phyloP scores from a whole-genome alignment of 2,329 filamentous ascomycete genomes.

The Aureobasidium vineae region DNA sequence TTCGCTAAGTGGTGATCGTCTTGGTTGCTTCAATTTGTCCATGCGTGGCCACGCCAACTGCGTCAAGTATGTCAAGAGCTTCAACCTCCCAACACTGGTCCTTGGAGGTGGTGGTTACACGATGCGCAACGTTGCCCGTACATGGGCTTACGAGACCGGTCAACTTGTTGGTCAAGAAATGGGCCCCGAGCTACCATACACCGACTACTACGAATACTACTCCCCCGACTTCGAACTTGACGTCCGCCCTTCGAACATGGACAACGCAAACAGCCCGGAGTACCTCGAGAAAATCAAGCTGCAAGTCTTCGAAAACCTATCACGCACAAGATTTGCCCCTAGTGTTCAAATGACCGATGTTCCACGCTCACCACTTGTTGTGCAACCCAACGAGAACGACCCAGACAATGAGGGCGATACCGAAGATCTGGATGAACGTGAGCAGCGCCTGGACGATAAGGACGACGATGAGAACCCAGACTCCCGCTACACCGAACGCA shows the following conservation, averaged over 20 bases:
- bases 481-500: conserved; percentile 73
- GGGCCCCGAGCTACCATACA: conserved; percentile 81
- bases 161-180: conserved; percentile 81
- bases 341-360: conserved; percentile 65
- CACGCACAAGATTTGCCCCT: conserved; percentile 58
- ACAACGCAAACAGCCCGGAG: conserved; percentile 66
- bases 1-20: conserved; percentile 63
- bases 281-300: conserved; percentile 67
- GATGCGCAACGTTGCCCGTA: conserved; percentile 63
- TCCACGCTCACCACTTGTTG: conserved; percentile 53
- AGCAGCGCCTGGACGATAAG: conserved; percentile 64
- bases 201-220: conserved; percentile 90
- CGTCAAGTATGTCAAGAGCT: conserved; percentile 67
- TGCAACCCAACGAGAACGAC: conserved; percentile 28
- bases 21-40: conserved; percentile 68
- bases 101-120: conserved; percentile 68
- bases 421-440: conserved; percentile 61
- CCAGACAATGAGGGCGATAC: conserved; percentile 45
- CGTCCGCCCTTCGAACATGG: conserved; percentile 69
- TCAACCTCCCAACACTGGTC: conserved; percentile 63
- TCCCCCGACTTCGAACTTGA: conserved; percentile 68
- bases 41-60: conserved; percentile 70
- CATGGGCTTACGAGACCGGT: conserved; percentile 68
- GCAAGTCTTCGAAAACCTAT: conserved; percentile 65
- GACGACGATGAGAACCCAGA: conserved; percentile 87